Base-by-base conservation (phyloP, 2,329 filamentous ascomycete species). In the Alternaria gansuensis region DNA sequence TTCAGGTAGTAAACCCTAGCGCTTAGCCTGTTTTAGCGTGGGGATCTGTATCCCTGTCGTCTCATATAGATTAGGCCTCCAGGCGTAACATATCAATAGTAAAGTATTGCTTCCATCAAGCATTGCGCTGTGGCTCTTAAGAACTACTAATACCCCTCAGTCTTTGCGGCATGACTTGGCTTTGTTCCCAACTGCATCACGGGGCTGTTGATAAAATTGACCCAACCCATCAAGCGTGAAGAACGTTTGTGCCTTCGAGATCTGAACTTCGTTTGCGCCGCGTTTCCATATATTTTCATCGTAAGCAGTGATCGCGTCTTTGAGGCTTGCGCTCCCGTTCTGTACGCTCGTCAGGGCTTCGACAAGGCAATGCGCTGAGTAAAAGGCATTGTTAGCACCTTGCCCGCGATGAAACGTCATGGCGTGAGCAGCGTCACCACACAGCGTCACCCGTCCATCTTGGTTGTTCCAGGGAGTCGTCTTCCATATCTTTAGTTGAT, bases 331-430 rank as follows among this genome's bases (percentile, higher is more conserved):
- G 2, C 48, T 51, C 2, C 62, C 60, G 21, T 33, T 10, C n/a
- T 64, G 54, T 1, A 66, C 66, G 4, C 62, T 57, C 33, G 66
- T 69, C 14, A 75, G 54, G 2, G 69, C 66, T 50, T 70, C 64
- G 1, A 71, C 68, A 5, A 76, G 65, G 29, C 64, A 70, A 23
- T 70, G 64, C 3, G 70, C 74, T 46, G 77, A 77, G 45, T 68
- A 72, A 17, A 78, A 72, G 4, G 75, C 73, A 34, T 78, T 76
- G 46, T 78, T 78, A 17, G 76, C 69, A 6, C 74, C 75, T 62
- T 78, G 76, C 1, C 75, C 76, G n/a, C 75, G 75, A 48, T 78
- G 75, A 14, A 76, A 77, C 0, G 77, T 77, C 78, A 80, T 80
- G 3, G 77, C 72, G 62, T 79, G 77, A n/a, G 76, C 77, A 31